Conservation (phyloP, 805 yeast genomes). For the Lachancea kluyveri region DNA sequence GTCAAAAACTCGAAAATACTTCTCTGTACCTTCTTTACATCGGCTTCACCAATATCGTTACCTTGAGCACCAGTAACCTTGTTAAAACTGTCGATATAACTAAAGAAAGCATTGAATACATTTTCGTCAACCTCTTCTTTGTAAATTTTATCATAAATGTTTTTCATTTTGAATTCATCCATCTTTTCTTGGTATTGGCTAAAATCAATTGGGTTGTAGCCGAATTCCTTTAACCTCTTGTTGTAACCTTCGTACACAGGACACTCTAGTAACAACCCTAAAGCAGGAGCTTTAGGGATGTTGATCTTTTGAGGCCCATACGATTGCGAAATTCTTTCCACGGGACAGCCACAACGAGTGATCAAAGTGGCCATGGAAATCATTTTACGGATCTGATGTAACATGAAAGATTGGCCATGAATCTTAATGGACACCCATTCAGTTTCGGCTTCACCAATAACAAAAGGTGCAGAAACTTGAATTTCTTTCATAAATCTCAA, state of each 20-base stretch:
- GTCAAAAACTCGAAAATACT: slow-evolving; percentile 37
- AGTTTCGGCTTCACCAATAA: slow-evolving; percentile 82
- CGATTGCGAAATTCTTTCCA: slow-evolving; percentile 67
- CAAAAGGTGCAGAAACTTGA: slow-evolving; percentile 79
- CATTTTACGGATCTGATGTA: slow-evolving; percentile 97
- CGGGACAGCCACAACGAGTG: slow-evolving; percentile 81
- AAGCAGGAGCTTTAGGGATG: slow-evolving; percentile 96
- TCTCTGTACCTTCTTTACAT: slow-evolving; percentile 19
- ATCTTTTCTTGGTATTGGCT: slow-evolving; percentile 59
- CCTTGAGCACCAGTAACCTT: slow-evolving; percentile 47
- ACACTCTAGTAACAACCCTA: slow-evolving; percentile 82
- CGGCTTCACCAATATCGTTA: slow-evolving; percentile 16
- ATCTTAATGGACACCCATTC: slow-evolving; percentile 96
- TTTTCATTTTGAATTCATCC: slow-evolving; percentile 79
- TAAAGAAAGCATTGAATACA: slow-evolving; percentile 84
- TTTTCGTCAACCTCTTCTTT: slow-evolving; percentile 85
- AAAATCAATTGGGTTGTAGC: slow-evolving; percentile 72
- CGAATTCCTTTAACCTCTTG: slow-evolving; percentile 60
- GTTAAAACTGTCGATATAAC: slow-evolving; percentile 77
- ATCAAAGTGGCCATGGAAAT: slow-evolving; percentile 88
- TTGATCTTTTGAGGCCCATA: slow-evolving; percentile 71
- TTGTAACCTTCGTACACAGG: slow-evolving; percentile 91
- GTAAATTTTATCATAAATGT: slow-evolving; percentile 88
- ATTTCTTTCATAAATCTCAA: slow-evolving; percentile 74
- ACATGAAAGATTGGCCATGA: slow-evolving; percentile 97